phyloP scores from a whole-genome alignment of 176 grass and related monocot genomes.

The Aegilops umbellulata region DNA sequence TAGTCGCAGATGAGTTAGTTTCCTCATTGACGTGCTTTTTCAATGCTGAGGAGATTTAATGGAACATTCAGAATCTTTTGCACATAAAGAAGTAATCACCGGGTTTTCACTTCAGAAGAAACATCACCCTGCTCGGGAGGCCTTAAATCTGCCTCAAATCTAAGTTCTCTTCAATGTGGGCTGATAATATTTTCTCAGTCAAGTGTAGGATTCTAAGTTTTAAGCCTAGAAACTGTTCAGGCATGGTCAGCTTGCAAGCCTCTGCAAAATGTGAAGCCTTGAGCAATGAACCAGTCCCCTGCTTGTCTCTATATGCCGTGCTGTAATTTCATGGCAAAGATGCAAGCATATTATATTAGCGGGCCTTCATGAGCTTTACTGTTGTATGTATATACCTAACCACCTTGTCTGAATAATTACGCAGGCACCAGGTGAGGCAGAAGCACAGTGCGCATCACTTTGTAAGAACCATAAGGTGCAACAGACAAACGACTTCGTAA shows the following conservation, averaged over 20 bases:
- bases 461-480: slow-evolving; percentile 75
- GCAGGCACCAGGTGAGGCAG: slow-evolving; percentile 92
- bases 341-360: slow-evolving; percentile 9
- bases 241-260: not conserved
- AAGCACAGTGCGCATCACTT: slow-evolving; percentile 89
- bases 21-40: slow-evolving; percentile 11
- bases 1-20: not conserved
- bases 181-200: slow-evolving; percentile 4
- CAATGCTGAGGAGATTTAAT: not conserved
- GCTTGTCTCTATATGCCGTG: not conserved
- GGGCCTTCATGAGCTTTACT: not conserved
- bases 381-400: not conserved
- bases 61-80: not conserved
- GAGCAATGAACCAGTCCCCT: not conserved
- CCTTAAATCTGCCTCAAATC: not conserved
- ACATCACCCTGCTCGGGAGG: not conserved
- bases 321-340: slow-evolving; percentile 15
- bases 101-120: not conserved
- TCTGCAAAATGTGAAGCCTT: not conserved
- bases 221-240: slow-evolving; percentile 1
- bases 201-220: not conserved
- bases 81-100: slow-evolving; percentile 14
- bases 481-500: not conserved
- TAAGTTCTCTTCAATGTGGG: not conserved
- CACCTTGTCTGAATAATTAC: slow-evolving; percentile 25